Evolutionary conservation across 2,329 filamentous ascomycete genomes (phyloP).

Genomic region (Trichoderma brevicompactum): DNA sequence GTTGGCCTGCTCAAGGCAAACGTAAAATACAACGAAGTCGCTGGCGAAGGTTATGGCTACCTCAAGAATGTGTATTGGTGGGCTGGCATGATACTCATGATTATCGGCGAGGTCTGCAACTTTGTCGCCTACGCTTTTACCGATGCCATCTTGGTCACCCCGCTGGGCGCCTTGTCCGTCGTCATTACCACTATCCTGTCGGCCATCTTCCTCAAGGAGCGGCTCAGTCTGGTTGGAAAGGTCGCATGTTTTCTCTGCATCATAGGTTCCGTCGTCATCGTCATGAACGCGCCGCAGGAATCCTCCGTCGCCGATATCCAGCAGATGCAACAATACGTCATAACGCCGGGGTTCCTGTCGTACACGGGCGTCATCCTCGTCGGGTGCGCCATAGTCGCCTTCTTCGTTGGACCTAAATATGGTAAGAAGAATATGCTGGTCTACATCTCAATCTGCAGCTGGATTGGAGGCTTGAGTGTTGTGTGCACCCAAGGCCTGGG

Average conservation of each 20-base stretch:
- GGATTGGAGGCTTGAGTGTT: constrained; percentile 91
- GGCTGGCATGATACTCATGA: constrained; percentile 95
- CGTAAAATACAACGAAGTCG: constrained; percentile 93
- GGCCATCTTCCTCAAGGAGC: constrained; percentile 93
- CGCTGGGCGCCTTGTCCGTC: constrained; percentile 86
- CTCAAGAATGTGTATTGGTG: constrained; percentile 96
- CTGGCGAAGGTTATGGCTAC: constrained; percentile 96
- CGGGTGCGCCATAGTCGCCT: constrained; percentile 70
- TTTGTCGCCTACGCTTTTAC: constrained; percentile 97
- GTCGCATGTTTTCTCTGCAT: constrained; percentile 96
- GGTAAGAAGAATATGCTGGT: constrained; percentile 98
- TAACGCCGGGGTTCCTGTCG: constrained; percentile 81
- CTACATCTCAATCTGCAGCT: constrained; percentile 93
- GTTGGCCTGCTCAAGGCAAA: constrained; percentile 88
- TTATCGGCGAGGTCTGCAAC: constrained; percentile 94
- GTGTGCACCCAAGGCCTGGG: constrained; percentile 93
- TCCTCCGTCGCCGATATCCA: constrained; percentile 87
- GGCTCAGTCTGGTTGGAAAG: constrained; percentile 93
- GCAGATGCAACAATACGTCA: constrained; percentile 87
- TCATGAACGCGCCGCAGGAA: constrained; percentile 86
- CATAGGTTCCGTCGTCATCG: constrained; percentile 89
- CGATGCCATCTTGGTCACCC: constrained; percentile 93
- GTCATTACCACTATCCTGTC: constrained; percentile 91
- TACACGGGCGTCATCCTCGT: constrained; percentile 85
- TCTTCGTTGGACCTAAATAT: constrained; percentile 84